These are phyloP conservation scores for Penicillium sp. DNA, from an alignment of 2,329 filamentous ascomycete genomes.

Conservation along the genomic window DNA sequence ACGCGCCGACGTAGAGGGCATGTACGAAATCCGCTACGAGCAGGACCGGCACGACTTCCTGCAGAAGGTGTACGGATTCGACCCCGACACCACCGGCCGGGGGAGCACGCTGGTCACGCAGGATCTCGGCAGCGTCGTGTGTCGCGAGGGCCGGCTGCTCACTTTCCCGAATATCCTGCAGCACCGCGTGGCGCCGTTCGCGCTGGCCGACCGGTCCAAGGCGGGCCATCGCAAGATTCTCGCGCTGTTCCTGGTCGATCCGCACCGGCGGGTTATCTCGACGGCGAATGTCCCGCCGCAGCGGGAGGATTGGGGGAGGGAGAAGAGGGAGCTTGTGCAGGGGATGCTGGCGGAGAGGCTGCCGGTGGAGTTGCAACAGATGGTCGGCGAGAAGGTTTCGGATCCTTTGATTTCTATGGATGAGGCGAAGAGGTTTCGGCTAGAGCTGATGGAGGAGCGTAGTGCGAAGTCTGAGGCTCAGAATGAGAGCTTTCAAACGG, in stretches of 20 bases:
- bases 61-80: slow-evolving; percentile 9
- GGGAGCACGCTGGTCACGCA: slow-evolving; percentile 6
- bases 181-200: slow-evolving; percentile 52
- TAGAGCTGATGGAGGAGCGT: slow-evolving; percentile 23
- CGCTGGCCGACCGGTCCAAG: slow-evolving; percentile 49
- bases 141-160: slow-evolving; percentile 11
- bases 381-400: slow-evolving; percentile 24
- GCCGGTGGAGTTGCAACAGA: slow-evolving; percentile 22
- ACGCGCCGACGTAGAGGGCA: slow-evolving; percentile 28
- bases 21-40: slow-evolving; percentile 24
- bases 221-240: slow-evolving; percentile 58
- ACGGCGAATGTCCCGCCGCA: slow-evolving; percentile 54
- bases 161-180: slow-evolving; percentile 42
- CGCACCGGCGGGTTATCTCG: slow-evolving; percentile 50
- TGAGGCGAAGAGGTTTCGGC: slow-evolving; percentile 38
- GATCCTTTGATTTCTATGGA: slow-evolving; percentile 32
- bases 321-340: slow-evolving; percentile 1
- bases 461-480: slow-evolving; percentile 1
- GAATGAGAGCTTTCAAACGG: slow-evolving; percentile 8
- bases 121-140: slow-evolving; percentile 12
- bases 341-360: not conserved
- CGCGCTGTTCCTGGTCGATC: slow-evolving; percentile 60
- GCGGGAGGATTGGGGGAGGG: slow-evolving; percentile 29
- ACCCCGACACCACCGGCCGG: slow-evolving; percentile 22
- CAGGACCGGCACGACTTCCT: slow-evolving; percentile 13